Percentiles rank a stretch among this genome's conserved stretches.
These are phyloP conservation scores for Vitis cinerea DNA, from an alignment of 164 flowering plant genomes.

Conservation along the genomic window DNA sequence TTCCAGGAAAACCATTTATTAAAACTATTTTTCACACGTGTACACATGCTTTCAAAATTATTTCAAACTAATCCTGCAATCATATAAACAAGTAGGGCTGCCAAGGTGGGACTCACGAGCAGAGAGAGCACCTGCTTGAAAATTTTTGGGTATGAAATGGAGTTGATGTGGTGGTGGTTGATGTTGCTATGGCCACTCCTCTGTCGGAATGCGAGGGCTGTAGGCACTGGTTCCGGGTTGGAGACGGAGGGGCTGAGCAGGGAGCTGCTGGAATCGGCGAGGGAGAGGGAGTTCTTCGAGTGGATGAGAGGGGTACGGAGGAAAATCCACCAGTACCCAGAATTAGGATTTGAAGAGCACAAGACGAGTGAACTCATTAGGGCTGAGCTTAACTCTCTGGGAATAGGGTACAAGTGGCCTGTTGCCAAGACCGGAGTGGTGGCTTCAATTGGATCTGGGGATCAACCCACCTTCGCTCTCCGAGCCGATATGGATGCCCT, in stretches of 20 bases:
- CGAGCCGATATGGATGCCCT: constrained; percentile 95
- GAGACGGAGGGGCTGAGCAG: constrained; percentile 8
- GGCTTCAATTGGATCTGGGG: constrained; percentile 64
- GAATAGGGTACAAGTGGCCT: constrained; percentile 65
- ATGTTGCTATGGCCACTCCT: neutral
- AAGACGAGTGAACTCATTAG: constrained; percentile 64
- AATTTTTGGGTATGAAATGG: neutral
- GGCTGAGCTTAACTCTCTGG: constrained; percentile 62
- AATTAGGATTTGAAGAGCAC: constrained; percentile 64
- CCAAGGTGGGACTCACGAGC: too few species aligned
- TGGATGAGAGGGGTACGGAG: constrained; percentile 63
- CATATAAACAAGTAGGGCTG: too few species aligned
- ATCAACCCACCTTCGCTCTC: constrained; percentile 51
- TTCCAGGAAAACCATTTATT: too few species aligned
- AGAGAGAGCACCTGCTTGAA: too few species aligned
- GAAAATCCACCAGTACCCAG: constrained; percentile 70
- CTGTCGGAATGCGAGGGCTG: neutral
- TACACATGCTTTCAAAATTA: too few species aligned
- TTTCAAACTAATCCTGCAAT: too few species aligned
- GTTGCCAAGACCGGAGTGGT: constrained; percentile 74
- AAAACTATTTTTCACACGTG: too few species aligned
- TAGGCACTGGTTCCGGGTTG: neutral
- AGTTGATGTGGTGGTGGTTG: neutral
- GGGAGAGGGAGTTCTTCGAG: constrained; percentile 47
- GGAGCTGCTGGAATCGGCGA: constrained; percentile 50